phyloP scores from a whole-genome alignment of 2,329 filamentous ascomycete species.

The Tolypocladium inflatum region DNA sequence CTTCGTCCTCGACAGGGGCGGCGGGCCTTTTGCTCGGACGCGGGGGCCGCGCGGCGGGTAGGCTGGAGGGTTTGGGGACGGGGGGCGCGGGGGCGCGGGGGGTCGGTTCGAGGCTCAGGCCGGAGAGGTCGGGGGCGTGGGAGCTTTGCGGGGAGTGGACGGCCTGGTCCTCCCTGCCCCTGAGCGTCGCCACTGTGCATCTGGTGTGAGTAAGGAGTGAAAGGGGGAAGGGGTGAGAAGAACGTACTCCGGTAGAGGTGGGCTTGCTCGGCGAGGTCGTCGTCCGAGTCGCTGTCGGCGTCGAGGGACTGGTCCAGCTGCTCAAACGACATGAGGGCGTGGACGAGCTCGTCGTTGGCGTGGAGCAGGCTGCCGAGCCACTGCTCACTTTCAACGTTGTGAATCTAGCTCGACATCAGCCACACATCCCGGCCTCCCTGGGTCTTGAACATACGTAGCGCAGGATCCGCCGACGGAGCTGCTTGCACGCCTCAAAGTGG shows the following conservation, averaged over 20 bases:
- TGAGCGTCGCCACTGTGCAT: slow-evolving; percentile 40
- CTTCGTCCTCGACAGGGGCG: slow-evolving; percentile 38
- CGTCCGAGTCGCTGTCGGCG: slow-evolving; percentile 61
- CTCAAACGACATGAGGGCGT: slow-evolving; percentile 87
- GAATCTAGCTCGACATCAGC: slow-evolving; percentile 45
- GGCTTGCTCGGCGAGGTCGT: slow-evolving; percentile 57
- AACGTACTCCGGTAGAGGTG: slow-evolving; percentile 51
- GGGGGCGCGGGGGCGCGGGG: slow-evolving; percentile 34
- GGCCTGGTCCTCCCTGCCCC: slow-evolving; percentile 36
- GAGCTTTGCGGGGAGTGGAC: slow-evolving; percentile 27
- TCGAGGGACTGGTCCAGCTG: slow-evolving; percentile 83
- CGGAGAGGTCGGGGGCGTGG: slow-evolving; percentile 32
- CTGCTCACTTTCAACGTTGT: slow-evolving; percentile 82
- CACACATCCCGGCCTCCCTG: background rate
- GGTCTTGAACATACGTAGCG: slow-evolving; percentile 52
- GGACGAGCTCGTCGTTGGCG: slow-evolving; percentile 93
- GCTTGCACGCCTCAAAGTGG: slow-evolving; percentile 80
- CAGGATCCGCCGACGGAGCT: slow-evolving; percentile 71
- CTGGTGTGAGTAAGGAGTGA: slow-evolving; percentile 6
- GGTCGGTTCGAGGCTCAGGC: slow-evolving; percentile 30
- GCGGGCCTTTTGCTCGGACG: background rate
- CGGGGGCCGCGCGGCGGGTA: background rate
- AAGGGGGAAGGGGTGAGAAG: background rate
- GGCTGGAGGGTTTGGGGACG: slow-evolving; percentile 5
- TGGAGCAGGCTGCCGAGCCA: slow-evolving; percentile 86